Base-by-base conservation (phyloP, 108 stramenopile species). In the Nannochloropsis salina region DNA sequence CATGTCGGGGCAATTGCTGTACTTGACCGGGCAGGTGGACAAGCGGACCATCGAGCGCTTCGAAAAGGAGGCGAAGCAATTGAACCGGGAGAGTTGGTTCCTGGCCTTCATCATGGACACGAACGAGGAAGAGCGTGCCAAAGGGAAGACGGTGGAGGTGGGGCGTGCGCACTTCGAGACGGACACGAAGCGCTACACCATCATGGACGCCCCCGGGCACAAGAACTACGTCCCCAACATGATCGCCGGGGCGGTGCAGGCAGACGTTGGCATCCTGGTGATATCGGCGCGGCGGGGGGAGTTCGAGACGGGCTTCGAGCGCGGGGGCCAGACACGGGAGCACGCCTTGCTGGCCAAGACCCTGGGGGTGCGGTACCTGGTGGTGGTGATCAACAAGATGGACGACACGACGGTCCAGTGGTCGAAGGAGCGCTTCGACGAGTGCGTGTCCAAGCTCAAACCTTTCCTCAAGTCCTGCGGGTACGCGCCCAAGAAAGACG, bases 331-430 rank as follows among this genome's bases (percentile, higher is more conserved):
- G 92, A 99, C 97, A 43, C 92, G 99, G 45, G 99, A 99, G 93
- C 99, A 99, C 89, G 98, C 99, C 42, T 92, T 99, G 92, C 92
- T 99, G 43, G 97, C 97, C 85, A 98, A 98, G 92, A 99, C 99
- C 15, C 91, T 99, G 82, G 99, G 99, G 8, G 97, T 99, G 3
- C 91, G 92, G 41, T 94, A 94, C 90, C 92, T 99, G 80, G 90
- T 99, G 80, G 99, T 99, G 15, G 98, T 96, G 12, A 94, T 99
- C 88, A 99, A 99, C 91, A 99, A 99, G 93, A 99, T 99, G 99
- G 99, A 99, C 92, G 99, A 99, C 82, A 95, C 96, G 0, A 98
- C 99, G 12, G 91, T 92, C 31, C 41, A 90, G 43, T 92, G 91
- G 85, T 42, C 89, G 41, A 95, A 97, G 90, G 94, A 93, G 10